phyloP scores from a whole-genome alignment of 2,329 filamentous ascomycete species.

The Calonectria hawksworthii region DNA sequence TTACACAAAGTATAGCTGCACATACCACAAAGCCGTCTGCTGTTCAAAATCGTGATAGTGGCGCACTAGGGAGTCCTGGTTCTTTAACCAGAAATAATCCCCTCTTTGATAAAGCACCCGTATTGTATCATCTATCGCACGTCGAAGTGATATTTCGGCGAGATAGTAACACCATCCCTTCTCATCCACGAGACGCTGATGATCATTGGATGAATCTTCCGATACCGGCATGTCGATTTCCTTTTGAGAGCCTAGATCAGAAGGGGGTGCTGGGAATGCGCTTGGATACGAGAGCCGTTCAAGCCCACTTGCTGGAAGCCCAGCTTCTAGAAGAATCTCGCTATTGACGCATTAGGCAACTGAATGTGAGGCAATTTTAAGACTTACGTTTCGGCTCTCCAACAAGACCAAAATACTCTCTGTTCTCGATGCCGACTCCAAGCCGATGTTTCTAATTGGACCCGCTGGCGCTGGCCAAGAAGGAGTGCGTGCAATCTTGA shows the following conservation, averaged over 20 bases:
- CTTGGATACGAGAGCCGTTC: conserved; percentile 25
- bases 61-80: conserved; percentile 14
- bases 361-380: neutral
- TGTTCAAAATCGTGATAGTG: conserved; percentile 29
- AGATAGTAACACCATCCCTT: conserved; percentile 31
- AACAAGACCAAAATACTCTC: conserved; percentile 28
- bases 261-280: conserved; percentile 19
- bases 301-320: conserved; percentile 21
- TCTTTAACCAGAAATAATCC: conserved; percentile 23
- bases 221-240: neutral
- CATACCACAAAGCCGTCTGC: conserved; percentile 24
- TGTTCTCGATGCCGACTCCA: conserved; percentile 24
- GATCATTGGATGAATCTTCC: neutral
- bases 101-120: conserved; percentile 22
- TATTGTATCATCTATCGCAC: conserved; percentile 25
- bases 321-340: conserved; percentile 22
- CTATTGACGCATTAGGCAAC: neutral
- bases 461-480: conserved; percentile 19
- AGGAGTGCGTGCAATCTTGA: conserved; percentile 20
- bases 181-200: conserved; percentile 27
- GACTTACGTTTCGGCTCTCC: conserved; percentile 29
- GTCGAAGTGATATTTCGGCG: conserved; percentile 25
- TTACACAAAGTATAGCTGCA: neutral
- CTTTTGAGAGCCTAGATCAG: neutral
- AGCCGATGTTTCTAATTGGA: neutral